phyloP scores from a whole-genome alignment of 805 yeast genomes.

The Novakomyces olei region DNA sequence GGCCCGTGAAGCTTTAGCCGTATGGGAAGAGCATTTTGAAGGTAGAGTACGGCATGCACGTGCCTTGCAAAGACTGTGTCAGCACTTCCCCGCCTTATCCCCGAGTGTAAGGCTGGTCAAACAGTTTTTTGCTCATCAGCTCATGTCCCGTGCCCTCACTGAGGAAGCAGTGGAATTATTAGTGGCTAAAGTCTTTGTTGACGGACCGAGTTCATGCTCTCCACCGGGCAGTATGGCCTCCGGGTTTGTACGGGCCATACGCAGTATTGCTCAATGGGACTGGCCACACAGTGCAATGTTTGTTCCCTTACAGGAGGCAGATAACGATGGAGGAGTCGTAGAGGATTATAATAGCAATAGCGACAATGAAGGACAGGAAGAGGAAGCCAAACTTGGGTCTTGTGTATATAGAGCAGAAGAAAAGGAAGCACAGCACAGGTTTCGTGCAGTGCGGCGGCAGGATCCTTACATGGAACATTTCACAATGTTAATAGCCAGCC shows the following conservation, averaged over 20 bases:
- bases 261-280: slow-evolving; percentile 65
- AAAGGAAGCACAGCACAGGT: not conserved
- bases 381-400: slow-evolving; percentile 44
- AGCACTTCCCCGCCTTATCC: slow-evolving; percentile 48
- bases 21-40: not conserved
- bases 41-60: slow-evolving; percentile 36
- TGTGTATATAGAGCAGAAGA: too few relatives aligned
- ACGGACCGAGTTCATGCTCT: slow-evolving; percentile 65
- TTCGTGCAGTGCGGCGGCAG: slow-evolving; percentile 32
- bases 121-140: slow-evolving; percentile 71
- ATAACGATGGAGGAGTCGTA: slow-evolving; percentile 27
- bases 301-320: slow-evolving; percentile 23
- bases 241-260: slow-evolving; percentile 57
- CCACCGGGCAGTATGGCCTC: slow-evolving; percentile 58
- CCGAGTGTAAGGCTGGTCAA: slow-evolving; percentile 71
- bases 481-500: slow-evolving; percentile 50
- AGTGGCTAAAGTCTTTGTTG: slow-evolving; percentile 66
- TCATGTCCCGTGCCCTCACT: slow-evolving; percentile 43
- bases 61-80: slow-evolving; percentile 46
- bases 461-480: slow-evolving; percentile 60
- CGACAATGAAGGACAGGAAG: slow-evolving; percentile 19
- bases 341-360: not conserved
- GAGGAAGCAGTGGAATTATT: slow-evolving; percentile 69
- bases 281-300: slow-evolving; percentile 80
- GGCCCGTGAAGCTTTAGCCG: slow-evolving; percentile 22